A percentile compares a stretch with the other conserved stretches of the same genome.
These are phyloP conservation scores for Pseudogymnoascus sp. DNA, from an alignment of 2,329 filamentous ascomycete genomes.

Conservation along the genomic window DNA sequence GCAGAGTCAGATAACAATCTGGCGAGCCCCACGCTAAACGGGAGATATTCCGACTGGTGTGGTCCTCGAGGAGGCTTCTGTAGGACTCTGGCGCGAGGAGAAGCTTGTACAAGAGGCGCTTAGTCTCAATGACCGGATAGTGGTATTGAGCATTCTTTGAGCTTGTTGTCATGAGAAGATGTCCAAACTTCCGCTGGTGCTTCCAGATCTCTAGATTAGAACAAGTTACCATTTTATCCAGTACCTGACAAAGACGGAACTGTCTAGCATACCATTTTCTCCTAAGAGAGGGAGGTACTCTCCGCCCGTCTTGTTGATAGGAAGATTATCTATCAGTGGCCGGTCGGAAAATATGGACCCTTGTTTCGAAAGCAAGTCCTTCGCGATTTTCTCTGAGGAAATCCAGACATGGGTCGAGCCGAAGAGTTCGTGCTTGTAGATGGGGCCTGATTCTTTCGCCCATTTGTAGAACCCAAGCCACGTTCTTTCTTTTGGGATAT, in stretches of 20 bases:
- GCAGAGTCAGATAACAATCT: conserved; percentile 34
- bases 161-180: conserved; percentile 36
- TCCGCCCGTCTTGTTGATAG: conserved; percentile 41
- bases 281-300: conserved; percentile 41
- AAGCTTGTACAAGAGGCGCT: conserved; percentile 35
- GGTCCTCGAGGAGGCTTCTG: conserved; percentile 40
- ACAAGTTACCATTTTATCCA: conserved; percentile 8
- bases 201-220: conserved; percentile 38
- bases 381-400: conserved; percentile 38
- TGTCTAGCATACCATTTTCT: conserved; percentile 31
- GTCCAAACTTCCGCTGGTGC: conserved; percentile 40
- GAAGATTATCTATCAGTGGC: conserved; percentile 40
- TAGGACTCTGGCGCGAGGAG: conserved; percentile 36
- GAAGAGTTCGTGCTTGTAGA: conserved; percentile 41
- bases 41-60: conserved; percentile 40
- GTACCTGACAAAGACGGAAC: background rate
- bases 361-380: conserved; percentile 38
- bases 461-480: conserved; percentile 45
- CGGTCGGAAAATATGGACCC: conserved; percentile 41
- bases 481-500: conserved; percentile 35
- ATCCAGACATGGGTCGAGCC: conserved; percentile 43
- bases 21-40: conserved; percentile 41
- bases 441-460: conserved; percentile 40
- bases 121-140: conserved; percentile 37
- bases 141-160: conserved; percentile 33